Conservation (phyloP, 495 filamentous ascomycete genomes). For the Neurospora sp. region DNA sequence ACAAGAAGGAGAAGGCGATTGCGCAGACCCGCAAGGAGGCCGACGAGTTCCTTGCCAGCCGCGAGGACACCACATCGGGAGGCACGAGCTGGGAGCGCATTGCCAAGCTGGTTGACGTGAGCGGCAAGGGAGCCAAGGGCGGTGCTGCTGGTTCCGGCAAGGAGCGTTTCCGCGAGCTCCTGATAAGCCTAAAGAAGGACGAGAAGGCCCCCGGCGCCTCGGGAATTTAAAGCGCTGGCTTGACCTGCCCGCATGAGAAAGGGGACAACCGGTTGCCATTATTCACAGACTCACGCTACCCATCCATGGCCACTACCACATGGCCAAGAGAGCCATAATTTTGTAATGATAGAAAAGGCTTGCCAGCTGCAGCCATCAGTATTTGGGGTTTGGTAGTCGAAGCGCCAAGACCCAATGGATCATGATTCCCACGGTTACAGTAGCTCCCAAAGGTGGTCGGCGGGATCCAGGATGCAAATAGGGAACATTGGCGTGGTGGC, state of each 20-base stretch:
- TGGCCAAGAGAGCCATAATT: not conserved
- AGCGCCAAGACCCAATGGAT: not conserved
- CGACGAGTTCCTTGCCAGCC: constrained; percentile 80
- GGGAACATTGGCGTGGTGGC: not conserved
- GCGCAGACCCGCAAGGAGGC: constrained; percentile 79
- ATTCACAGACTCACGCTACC: not conserved
- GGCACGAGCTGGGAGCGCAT: constrained; percentile 99
- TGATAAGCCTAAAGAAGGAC: constrained; percentile 84
- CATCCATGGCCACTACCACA: not conserved
- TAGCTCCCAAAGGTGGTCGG: not conserved
- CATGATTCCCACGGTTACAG: not conserved
- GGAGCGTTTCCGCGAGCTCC: constrained; percentile 85
- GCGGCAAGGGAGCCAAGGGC: constrained; percentile 79
- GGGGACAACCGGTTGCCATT: not conserved
- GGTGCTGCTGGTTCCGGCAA: constrained; percentile 84
- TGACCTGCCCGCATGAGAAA: not conserved
- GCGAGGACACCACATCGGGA: constrained; percentile 85
- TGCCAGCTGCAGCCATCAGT: not conserved
- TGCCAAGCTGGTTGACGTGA: constrained; percentile 89
- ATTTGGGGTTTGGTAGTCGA: not conserved
- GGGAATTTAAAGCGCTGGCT: constrained; percentile 35
- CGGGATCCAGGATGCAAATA: not conserved
- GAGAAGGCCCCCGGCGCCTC: constrained; percentile 84
- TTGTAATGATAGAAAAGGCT: not conserved
- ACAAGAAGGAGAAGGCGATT: constrained; percentile 86